phyloP scores from a whole-genome alignment of 1,284 basidiomycete species.

The Trichosporon sp. region DNA sequence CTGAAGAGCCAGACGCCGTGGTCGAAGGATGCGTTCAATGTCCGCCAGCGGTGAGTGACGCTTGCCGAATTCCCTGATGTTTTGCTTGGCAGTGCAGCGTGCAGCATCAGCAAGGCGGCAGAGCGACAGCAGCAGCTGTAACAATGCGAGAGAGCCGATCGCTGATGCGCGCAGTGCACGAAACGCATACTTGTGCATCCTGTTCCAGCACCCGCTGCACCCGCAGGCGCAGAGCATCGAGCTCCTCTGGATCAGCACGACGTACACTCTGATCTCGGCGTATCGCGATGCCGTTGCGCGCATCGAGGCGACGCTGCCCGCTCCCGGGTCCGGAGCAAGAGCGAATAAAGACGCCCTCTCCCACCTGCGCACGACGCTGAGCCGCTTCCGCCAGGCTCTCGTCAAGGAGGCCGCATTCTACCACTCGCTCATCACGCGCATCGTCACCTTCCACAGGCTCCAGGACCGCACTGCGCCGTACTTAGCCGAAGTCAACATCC shows the following conservation, averaged over 20 bases:
- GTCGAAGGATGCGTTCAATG: constrained; percentile 79
- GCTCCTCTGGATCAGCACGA: constrained; percentile 88
- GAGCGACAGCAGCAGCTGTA: no score
- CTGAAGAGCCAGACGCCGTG: constrained; percentile 73
- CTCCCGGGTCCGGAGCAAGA: constrained; percentile 21
- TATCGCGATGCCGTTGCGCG: constrained; percentile 75
- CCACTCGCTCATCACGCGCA: constrained; percentile 70
- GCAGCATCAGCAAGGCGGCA: background rate
- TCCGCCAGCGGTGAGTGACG: constrained; percentile 72
- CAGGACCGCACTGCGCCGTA: constrained; percentile 41
- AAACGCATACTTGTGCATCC: constrained; percentile 70
- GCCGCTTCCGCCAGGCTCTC: constrained; percentile 82
- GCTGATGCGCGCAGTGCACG: constrained; percentile 64
- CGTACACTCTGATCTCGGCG: constrained; percentile 77
- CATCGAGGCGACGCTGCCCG: constrained; percentile 61
- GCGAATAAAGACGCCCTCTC: constrained; percentile 61
- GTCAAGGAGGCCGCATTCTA: constrained; percentile 86
- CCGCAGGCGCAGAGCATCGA: constrained; percentile 79
- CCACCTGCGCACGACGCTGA: constrained; percentile 80
- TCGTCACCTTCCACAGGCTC: constrained; percentile 66
- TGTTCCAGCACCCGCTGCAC: constrained; percentile 73
- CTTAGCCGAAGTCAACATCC: constrained; percentile 65
- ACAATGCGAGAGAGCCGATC: background rate
- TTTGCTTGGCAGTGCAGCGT: background rate
- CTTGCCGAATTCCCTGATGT: constrained; percentile 13